Evolutionary conservation across 2,329 filamentous ascomycete genomes (phyloP).

Genomic region (Aspergillus glaucus): DNA sequence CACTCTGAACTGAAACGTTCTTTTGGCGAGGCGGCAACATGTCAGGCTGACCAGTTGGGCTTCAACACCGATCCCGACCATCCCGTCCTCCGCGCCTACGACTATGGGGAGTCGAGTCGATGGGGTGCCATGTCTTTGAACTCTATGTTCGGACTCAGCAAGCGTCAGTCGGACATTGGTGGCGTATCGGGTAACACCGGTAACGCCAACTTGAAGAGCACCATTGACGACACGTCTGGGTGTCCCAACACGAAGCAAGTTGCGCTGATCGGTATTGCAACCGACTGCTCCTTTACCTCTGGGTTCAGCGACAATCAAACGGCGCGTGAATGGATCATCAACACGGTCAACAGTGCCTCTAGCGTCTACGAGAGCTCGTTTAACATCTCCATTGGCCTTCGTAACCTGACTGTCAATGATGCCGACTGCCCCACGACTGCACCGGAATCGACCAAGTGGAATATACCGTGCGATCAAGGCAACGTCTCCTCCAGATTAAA

Average conservation of each 20-base stretch:
- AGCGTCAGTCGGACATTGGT: conserved; percentile 62
- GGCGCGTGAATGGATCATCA: conserved; percentile 70
- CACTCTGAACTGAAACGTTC: conserved; percentile 62
- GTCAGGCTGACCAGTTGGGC: conserved; percentile 65
- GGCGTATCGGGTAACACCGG: conserved; percentile 67
- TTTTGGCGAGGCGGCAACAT: conserved; percentile 46
- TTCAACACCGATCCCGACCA: conserved; percentile 75
- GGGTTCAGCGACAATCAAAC: conserved; percentile 61
- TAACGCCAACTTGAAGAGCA: conserved; percentile 68
- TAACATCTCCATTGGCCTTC: conserved; percentile 87
- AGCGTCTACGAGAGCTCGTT: conserved; percentile 83
- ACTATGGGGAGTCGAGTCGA: conserved; percentile 46
- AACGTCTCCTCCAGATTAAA: conserved; percentile 73
- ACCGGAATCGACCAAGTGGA: conserved; percentile 69
- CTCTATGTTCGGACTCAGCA: conserved; percentile 60
- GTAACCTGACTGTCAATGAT: conserved; percentile 74
- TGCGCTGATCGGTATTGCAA: conserved; percentile 83
- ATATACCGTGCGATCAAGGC: conserved; percentile 57
- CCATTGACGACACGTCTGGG: conserved; percentile 75
- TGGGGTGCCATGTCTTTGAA: conserved; percentile 58
- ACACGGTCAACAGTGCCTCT: conserved; percentile 78
- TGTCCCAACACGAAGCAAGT: conserved; percentile 89
- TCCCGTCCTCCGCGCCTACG: conserved; percentile 54
- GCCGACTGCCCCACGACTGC: conserved; percentile 66
- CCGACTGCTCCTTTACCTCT: conserved; percentile 81